Conservation (phyloP, 2,329 filamentous ascomycete genomes). For the Akanthomyces lecanii region DNA sequence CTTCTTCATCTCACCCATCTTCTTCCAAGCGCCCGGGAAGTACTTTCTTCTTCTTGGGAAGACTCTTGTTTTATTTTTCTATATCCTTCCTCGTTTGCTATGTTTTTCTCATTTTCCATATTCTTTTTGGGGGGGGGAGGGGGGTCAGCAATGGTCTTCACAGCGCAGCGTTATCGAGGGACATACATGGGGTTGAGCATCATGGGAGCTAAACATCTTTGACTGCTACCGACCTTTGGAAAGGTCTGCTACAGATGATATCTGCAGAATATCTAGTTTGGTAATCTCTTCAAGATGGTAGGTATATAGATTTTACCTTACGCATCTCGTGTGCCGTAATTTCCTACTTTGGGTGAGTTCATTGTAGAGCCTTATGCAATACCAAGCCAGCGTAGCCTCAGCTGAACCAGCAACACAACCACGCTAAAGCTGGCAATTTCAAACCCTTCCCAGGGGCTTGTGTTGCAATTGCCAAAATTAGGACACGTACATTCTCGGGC, state of each 20-base stretch:
- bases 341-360: neutral
- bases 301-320: neutral
- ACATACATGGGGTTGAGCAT: neutral
- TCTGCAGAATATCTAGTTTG: neutral
- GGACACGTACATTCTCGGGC: neutral
- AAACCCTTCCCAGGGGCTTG: neutral
- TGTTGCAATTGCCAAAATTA: neutral
- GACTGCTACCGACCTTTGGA: neutral
- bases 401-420: neutral
- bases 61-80: neutral
- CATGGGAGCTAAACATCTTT: neutral
- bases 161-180: neutral
- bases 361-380: neutral
- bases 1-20: too few species aligned
- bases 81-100: too few species aligned
- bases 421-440: neutral
- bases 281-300: neutral
- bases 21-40: too few species aligned
- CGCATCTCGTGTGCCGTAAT: neutral
- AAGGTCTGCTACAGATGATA: neutral
- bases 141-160: neutral
- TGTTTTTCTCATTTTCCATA: too few species aligned
- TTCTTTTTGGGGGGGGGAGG: too few species aligned
- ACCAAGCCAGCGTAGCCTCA: neutral
- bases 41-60: too few species aligned